Base-by-base conservation (phyloP, 306 rosid genomes). In the Prunus campanulata region DNA sequence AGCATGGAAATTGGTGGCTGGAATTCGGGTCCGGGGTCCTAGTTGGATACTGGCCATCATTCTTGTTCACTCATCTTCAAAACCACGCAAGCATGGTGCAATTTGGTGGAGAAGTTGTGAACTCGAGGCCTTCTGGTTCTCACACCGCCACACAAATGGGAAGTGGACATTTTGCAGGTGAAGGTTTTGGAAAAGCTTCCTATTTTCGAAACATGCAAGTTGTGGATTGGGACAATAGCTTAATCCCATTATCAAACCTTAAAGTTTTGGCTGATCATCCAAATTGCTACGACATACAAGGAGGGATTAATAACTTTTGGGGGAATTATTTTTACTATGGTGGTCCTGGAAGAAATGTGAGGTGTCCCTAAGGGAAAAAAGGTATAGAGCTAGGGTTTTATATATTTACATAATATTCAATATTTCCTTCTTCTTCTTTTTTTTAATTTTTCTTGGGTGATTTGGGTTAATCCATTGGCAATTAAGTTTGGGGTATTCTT, bases 1-100 rank as follows among this genome's bases (percentile, higher is more conserved):
- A 92, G 79, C 98, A 94, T 68, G 98, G 98, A 12, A 86, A 94
- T 27, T 94, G 98, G 98, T 94, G 98, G 98, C 89, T 94, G 49
- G 92, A 93, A 64, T 91, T 91, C 49, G 97, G 96, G 64, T 85
- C 93, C 0, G 96, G 95, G 0, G 78, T 89, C 8, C 70, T 91
- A 49, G 95, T 94, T 2, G 97, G 98, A 60, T 94, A 94, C 22
- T 94, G 98, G 98, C 98, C 98, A 11, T 86, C 98, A 3, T 86
- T 94, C 50, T 66, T 94, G 68, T 94, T 94, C 80, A 92, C 92
- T 1, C 98, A 92, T 78, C 83, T 94, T 30, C 85, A 82, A 48
- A 78, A 85, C 54, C 97, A 89, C 79, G 98, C 96, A 70, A 94
- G 93, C 78, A 94, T 90, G 98, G 90, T 90, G 0, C 98, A 94